These are phyloP conservation scores for Pseudocercospora pini-densiflorae DNA, from an alignment of 2,329 filamentous ascomycete genomes.

Conservation along the genomic window DNA sequence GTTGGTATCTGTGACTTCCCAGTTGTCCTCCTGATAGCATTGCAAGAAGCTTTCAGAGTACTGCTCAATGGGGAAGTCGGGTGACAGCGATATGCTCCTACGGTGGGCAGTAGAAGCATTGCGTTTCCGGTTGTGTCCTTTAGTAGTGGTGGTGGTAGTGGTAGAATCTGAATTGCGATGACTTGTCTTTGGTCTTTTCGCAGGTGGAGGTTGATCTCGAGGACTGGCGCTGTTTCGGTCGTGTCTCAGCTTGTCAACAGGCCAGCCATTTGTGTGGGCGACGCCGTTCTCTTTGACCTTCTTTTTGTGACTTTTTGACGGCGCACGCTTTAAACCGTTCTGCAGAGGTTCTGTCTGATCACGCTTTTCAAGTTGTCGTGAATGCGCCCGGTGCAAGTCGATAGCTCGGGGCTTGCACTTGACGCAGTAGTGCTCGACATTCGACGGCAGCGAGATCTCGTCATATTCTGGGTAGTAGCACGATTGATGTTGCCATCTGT, in stretches of 20 bases:
- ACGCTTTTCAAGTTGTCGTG: constrained; percentile 35
- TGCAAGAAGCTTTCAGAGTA: constrained; percentile 68
- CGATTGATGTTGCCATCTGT: constrained; percentile 97
- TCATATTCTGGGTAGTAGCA: constrained; percentile 85
- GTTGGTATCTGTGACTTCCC: constrained; percentile 68
- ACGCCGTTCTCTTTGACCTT: constrained; percentile 70
- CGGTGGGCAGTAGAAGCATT: constrained; percentile 63
- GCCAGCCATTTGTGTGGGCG: constrained; percentile 69
- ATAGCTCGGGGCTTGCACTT: constrained; percentile 82
- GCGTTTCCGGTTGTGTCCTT: constrained; percentile 64
- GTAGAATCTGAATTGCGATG: constrained; percentile 80
- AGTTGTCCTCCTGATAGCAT: constrained; percentile 57
- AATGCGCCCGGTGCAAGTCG: constrained; percentile 74
- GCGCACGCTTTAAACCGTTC: constrained; percentile 65
- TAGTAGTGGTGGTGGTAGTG: constrained; percentile 68
- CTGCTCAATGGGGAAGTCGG: constrained; percentile 43
- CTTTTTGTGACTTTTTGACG: constrained; percentile 85
- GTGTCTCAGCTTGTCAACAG: constrained; percentile 62
- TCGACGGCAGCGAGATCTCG: constrained; percentile 64
- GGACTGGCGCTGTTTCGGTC: constrained; percentile 57
- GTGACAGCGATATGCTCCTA: constrained; percentile 78
- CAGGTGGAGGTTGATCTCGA: constrained; percentile 61
- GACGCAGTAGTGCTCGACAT: constrained; percentile 76
- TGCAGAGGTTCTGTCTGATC: constrained; percentile 65
- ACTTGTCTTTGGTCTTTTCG: constrained; percentile 80